Percentiles rank a stretch among this genome's conserved stretches.
Conservation (phyloP, 2,329 filamentous ascomycete species). For the Cryphonectria nitschkei region DNA sequence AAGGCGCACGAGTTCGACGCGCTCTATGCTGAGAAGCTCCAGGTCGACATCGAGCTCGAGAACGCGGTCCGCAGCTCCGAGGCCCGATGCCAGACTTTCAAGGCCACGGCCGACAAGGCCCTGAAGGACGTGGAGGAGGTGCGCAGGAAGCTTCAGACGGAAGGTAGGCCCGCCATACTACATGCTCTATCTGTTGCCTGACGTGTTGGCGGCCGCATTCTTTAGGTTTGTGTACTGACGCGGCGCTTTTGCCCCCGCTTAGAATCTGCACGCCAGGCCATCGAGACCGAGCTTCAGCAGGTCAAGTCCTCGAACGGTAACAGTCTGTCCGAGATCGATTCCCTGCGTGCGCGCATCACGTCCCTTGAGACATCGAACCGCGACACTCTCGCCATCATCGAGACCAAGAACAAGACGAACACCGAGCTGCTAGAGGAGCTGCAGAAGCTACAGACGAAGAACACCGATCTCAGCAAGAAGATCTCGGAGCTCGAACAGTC, state of each 20-base stretch:
- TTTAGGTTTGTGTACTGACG: slow-evolving; percentile 14
- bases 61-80: slow-evolving; percentile 85
- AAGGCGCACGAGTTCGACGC: slow-evolving; percentile 85
- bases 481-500: slow-evolving; percentile 81
- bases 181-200: slow-evolving; percentile 14
- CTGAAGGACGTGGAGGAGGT: slow-evolving; percentile 83
- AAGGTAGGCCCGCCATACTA: slow-evolving; percentile 61
- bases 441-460: slow-evolving; percentile 85
- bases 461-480: slow-evolving; percentile 80
- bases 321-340: slow-evolving; percentile 74
- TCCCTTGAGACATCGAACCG: slow-evolving; percentile 91
- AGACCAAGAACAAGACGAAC: slow-evolving; percentile 86
- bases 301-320: slow-evolving; percentile 76
- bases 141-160: slow-evolving; percentile 77
- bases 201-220: slow-evolving; percentile 13
- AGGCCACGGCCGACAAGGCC: slow-evolving; percentile 79
- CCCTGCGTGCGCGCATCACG: slow-evolving; percentile 79
- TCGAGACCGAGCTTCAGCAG: slow-evolving; percentile 81
- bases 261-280: slow-evolving; percentile 76
- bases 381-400: slow-evolving; percentile 84
- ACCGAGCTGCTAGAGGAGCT: slow-evolving; percentile 86
- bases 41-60: slow-evolving; percentile 90
- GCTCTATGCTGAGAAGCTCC: slow-evolving; percentile 84
- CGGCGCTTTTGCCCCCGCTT: slow-evolving; percentile 32
- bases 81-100: slow-evolving; percentile 79